These are phyloP conservation scores for Diplosphaera chodatii DNA, from an alignment of 139 green algal species.

Conservation along the genomic window DNA sequence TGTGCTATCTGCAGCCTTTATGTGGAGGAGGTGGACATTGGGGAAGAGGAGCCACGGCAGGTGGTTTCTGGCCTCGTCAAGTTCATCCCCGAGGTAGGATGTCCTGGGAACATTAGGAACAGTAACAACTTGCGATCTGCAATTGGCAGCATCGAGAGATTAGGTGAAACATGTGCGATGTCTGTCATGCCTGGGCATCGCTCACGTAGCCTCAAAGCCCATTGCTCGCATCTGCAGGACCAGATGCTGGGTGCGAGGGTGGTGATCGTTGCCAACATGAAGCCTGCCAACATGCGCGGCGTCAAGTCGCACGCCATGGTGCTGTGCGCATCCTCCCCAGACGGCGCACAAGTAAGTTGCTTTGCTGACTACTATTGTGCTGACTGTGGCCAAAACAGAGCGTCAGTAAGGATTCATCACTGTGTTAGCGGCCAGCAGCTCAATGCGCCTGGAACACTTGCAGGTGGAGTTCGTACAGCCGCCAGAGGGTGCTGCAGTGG, in stretches of 20 bases:
- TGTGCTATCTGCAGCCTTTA: slow-evolving; percentile 57
- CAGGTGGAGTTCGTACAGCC: slow-evolving; percentile 84
- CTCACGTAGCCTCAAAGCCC: too few relatives aligned
- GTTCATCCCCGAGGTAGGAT: slow-evolving; percentile 61
- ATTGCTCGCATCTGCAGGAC: not conserved
- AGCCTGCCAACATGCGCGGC: slow-evolving; percentile 87
- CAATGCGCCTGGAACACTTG: too few relatives aligned
- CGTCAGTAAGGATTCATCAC: too few relatives aligned
- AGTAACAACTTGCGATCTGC: too few relatives aligned
- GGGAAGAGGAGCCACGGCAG: slow-evolving; percentile 49
- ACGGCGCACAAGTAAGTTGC: slow-evolving; percentile 44
- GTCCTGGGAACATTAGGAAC: too few relatives aligned
- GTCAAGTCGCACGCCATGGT: slow-evolving; percentile 88
- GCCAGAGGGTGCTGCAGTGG: slow-evolving; percentile 52
- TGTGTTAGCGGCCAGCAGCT: too few relatives aligned
- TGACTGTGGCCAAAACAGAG: too few relatives aligned
- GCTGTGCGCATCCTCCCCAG: slow-evolving; percentile 62
- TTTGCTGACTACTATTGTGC: not conserved
- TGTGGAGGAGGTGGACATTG: slow-evolving; percentile 83
- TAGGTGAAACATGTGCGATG: too few relatives aligned
- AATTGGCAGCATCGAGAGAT: too few relatives aligned
- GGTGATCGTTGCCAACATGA: slow-evolving; percentile 88
- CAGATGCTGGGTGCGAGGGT: slow-evolving; percentile 65
- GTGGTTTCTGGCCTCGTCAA: slow-evolving; percentile 90
- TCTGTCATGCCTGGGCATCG: too few relatives aligned